phyloP scores from a whole-genome alignment of 306 rosid species.

The Alnus glutinosa region DNA sequence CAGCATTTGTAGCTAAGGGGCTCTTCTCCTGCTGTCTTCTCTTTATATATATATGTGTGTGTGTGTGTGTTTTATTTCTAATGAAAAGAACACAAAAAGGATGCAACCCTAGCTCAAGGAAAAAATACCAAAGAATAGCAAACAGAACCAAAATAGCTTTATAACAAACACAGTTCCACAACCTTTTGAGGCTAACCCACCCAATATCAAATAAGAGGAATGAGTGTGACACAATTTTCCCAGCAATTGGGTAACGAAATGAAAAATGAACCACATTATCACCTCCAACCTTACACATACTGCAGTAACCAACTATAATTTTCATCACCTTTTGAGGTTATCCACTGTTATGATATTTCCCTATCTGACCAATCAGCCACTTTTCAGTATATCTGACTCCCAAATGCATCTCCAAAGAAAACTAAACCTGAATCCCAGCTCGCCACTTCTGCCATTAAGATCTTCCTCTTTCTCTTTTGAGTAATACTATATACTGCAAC shows the following conservation, averaged over 20 bases:
- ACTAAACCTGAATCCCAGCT: too few relatives aligned
- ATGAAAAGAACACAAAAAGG: background rate
- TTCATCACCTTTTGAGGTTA: too few relatives aligned
- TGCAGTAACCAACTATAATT: too few relatives aligned
- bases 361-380: too few relatives aligned
- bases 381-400: too few relatives aligned
- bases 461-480: too few relatives aligned
- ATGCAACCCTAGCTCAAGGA: background rate
- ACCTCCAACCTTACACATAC: too few relatives aligned
- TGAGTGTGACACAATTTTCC: background rate
- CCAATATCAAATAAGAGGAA: background rate
- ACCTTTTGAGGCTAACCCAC: background rate
- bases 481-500: too few relatives aligned
- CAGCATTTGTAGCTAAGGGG: background rate
- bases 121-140: background rate
- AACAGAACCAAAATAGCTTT: conserved; percentile 1
- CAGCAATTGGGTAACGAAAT: background rate
- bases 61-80: background rate
- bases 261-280: too few relatives aligned
- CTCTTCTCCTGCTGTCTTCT: background rate
- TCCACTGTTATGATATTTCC: too few relatives aligned
- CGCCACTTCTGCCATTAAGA: too few relatives aligned
- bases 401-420: too few relatives aligned
- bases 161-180: background rate
- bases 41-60: background rate